phyloP scores from a whole-genome alignment of 306 rosid genomes.

The Dicorynia guianensis region DNA sequence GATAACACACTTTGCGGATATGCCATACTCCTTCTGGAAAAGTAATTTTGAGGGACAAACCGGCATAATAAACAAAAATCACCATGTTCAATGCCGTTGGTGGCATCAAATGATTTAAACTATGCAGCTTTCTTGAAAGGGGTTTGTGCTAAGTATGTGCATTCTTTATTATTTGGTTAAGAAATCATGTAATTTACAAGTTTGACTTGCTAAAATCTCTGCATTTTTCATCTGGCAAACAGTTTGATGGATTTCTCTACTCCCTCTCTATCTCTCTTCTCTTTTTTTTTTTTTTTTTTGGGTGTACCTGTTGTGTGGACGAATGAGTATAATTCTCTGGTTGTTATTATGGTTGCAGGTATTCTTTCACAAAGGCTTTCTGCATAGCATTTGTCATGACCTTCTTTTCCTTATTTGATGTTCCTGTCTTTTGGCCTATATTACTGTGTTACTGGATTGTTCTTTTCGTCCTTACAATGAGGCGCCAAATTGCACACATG shows the following conservation, averaged over 20 bases:
- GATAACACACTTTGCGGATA: not conserved
- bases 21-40: not conserved
- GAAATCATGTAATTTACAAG: slow-evolving; percentile 2
- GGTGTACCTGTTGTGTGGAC: not conserved
- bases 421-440: slow-evolving; percentile 97
- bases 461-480: slow-evolving; percentile 88
- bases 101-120: slow-evolving; percentile 9
- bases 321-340: slow-evolving; percentile 13
- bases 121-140: not conserved
- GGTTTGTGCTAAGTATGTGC: slow-evolving; percentile 10
- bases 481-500: slow-evolving; percentile 95
- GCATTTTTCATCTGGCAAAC: slow-evolving; percentile 10
- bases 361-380: slow-evolving; percentile 89
- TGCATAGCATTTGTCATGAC: slow-evolving; percentile 86
- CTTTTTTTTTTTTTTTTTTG: too few relatives aligned
- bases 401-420: slow-evolving; percentile 86
- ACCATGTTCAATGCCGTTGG: not conserved
- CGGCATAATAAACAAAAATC: not conserved
- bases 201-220: not conserved
- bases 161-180: not conserved
- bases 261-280: too few relatives aligned
- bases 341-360: slow-evolving; percentile 60
- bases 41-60: not conserved
- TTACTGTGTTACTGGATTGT: slow-evolving; percentile 89
- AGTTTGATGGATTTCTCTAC: not conserved